Evolutionary conservation across 148 eudicot species (phyloP), one percentile per base, ranked within the genome.

Genomic region (Amaranthus palmeri): DNA sequence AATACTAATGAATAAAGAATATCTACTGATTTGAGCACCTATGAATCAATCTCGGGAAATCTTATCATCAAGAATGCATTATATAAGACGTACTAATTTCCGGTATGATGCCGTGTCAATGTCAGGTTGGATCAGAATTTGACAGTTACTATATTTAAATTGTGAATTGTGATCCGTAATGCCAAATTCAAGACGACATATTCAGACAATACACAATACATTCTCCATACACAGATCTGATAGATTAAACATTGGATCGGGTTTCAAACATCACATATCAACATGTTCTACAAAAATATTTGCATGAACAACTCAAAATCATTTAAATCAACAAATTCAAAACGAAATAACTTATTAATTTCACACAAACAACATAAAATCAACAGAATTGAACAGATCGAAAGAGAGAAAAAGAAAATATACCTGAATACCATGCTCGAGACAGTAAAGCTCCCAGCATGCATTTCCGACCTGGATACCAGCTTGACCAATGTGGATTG

Each of bases 371-470:
- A 25, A 41, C 8, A 12, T 10, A 57, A 17, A 6, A 70, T 4
- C 12, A 4, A 18, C 5, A 48, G 6, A 57, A 45, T 62, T 9
- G 11, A 10, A 53, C 11, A 62, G 17, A 48, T 65, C 62, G 6
- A 25, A 61, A 61, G 44, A 6, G 50, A 65, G 49, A 2, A 52
- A 8, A 43, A 2, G 17, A 3, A 51, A 12, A 41, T 10, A 67
- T 69, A 83, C 85, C 83, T 83, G 78, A 57, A 83, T 83, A 14
- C 85, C 85, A 43, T 83, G 85, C 62, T 83, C 85, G 12, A 83
- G 85, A 44, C 85, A 83, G 67, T 83, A 83, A 79, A 83, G 85
- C 81, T 83, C 85, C 85, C 85, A 83, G 72, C 85, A 83, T 55
- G 85, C 83, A 62, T 83, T 83, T 73, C 85, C 85, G 67, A 83